Evolutionary conservation across 768 basidiomycete species (phyloP), one percentile per base, ranked within the genome.

Genomic region (Macrolepiota albuminosa): DNA sequence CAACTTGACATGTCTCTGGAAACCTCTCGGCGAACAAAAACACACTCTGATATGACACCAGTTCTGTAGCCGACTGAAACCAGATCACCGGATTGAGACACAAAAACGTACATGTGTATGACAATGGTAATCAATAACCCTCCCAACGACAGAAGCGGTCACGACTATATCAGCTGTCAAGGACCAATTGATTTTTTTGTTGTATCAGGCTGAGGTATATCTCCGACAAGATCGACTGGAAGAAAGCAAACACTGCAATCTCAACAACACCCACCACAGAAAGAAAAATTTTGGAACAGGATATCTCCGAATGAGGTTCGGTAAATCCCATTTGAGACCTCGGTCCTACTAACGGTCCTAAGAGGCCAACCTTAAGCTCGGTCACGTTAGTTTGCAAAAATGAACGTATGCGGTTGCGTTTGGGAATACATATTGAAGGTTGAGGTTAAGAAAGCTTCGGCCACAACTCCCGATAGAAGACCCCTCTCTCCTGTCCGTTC

Each of bases 391-490:
- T 61, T 48, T 55, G 51, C 26, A 43, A 42, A 6, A 21, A 26
- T 4, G 46, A 57, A 50, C 31, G 46, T 46, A 53, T 34, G 34
- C 50, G 53, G 46, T 54, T 18, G 37, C 49, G 37, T 21, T 29
- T 60, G 40, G 31, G 50, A 50, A 43, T 49, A 58, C 39, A 51
- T 21, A 21, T 63, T 58, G 57, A 57, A 65, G 61, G 46, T 61
- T 65, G 59, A 63, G 64, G 46, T 59, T 57, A 61, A 58, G 26
- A 36, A 14, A 34, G 46, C 57, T 64, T 62, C 37, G 53, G 36
- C 26, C 24, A 45, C 39, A 37, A 53, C 46, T 45, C 46, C 46
- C 29, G 33, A 34, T 13, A 57, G 40, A 48, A 50, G 57, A 54
- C 16, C 34, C n/a, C 16, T 26, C n/a, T 7, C 56, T 65, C 57